Evolutionary conservation across 371 early-diverging fungal genomes (phyloP).

Genomic region (Saksenaea vasiformis): DNA sequence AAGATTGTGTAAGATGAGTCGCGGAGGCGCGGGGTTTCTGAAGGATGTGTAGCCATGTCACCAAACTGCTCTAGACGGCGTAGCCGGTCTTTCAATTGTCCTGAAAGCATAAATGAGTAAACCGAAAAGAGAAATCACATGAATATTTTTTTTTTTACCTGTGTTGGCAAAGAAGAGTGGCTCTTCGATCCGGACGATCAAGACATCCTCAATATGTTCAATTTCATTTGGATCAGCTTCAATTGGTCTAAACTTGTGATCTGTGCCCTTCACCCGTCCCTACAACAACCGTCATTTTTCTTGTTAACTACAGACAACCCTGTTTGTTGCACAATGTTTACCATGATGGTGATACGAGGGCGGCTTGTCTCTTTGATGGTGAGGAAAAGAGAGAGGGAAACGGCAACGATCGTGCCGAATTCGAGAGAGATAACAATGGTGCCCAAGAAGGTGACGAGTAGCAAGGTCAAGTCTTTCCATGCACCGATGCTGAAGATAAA

Average conservation of each 20-base stretch:
- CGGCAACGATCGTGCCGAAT: conserved; percentile 87
- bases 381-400: conserved; percentile 81
- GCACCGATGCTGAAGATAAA: conserved; percentile 85
- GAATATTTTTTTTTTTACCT: conserved; percentile 35
- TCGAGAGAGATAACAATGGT: conserved; percentile 88
- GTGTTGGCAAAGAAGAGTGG: conserved; percentile 93
- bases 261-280: conserved; percentile 49
- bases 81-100: conserved; percentile 90
- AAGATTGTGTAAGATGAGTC: conserved; percentile 77
- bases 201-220: conserved; percentile 78
- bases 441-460: conserved; percentile 78
- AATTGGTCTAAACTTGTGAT: conserved; percentile 53
- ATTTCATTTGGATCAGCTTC: conserved; percentile 61
- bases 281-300: conserved; percentile 9
- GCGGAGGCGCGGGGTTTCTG: conserved; percentile 69
- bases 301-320: not conserved
- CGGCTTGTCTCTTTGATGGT: conserved; percentile 90
- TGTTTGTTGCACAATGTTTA: conserved; percentile 13
- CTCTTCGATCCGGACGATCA: conserved; percentile 90
- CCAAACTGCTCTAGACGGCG: conserved; percentile 91
- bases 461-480: conserved; percentile 82
- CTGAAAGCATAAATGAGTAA: conserved; percentile 16
- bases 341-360: conserved; percentile 81
- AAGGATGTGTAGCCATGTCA: conserved; percentile 83
- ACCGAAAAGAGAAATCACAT: not conserved